phyloP scores from a whole-genome alignment of 495 filamentous ascomycete genomes.

The Viridothelium virens region DNA sequence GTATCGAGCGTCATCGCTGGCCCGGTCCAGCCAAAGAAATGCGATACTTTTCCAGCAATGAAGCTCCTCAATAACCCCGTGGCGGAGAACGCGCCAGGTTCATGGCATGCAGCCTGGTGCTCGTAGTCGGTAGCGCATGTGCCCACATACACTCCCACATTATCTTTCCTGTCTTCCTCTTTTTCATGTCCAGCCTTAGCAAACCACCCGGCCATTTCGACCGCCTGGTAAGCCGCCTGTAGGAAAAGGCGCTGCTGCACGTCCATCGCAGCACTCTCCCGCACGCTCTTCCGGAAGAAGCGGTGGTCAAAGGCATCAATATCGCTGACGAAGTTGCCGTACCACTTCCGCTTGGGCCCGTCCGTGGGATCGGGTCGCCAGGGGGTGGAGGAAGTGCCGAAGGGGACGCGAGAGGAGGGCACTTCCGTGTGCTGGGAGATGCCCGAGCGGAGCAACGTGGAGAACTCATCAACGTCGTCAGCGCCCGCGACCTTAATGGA shows the following conservation, averaged over 20 bases:
- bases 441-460: constrained; percentile 36
- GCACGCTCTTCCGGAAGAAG: constrained; percentile 10
- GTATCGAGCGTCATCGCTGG: constrained; percentile 23
- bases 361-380: not conserved
- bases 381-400: constrained; percentile 28
- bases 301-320: constrained; percentile 6
- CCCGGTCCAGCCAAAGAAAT: constrained; percentile 14
- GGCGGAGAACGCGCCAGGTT: constrained; percentile 20
- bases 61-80: constrained; percentile 28
- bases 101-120: constrained; percentile 22
- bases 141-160: not conserved
- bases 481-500: constrained; percentile 44
- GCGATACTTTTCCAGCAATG: constrained; percentile 29
- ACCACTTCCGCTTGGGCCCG: constrained; percentile 37
- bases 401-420: constrained; percentile 33
- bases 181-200: not conserved
- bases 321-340: constrained; percentile 41
- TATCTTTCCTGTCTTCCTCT: not conserved
- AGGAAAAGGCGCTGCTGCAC: constrained; percentile 12
- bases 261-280: constrained; percentile 10
- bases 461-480: constrained; percentile 42
- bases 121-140: constrained; percentile 26
- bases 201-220: constrained; percentile 18
- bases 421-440: constrained; percentile 41
- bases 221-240: constrained; percentile 9